Evolutionary conservation across 495 filamentous ascomycete genomes (phyloP).

Genomic region (Acidomyces sp.): DNA sequence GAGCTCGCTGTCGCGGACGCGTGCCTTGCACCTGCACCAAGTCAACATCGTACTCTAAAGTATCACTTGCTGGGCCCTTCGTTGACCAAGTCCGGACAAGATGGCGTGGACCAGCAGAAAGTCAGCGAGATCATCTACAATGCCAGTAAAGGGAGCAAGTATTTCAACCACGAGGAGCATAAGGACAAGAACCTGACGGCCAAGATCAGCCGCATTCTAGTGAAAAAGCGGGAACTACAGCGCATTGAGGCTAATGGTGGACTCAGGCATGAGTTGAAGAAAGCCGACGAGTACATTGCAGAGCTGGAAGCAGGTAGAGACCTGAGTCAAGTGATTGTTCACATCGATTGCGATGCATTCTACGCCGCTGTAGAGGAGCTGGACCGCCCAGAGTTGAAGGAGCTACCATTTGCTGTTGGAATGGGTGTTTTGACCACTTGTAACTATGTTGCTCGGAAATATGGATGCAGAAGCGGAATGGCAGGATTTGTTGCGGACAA

Average conservation of each 20-base stretch:
- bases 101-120: constrained; percentile 83
- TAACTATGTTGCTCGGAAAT: constrained; percentile 85
- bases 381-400: constrained; percentile 75
- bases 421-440: constrained; percentile 87
- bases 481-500: constrained; percentile 90
- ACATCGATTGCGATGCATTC: constrained; percentile 97
- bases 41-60: constrained; percentile 43
- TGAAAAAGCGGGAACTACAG: constrained; percentile 64
- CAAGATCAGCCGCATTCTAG: constrained; percentile 72
- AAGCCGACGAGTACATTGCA: constrained; percentile 68
- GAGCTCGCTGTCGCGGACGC: constrained; percentile 2
- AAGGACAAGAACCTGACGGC: constrained; percentile 70
- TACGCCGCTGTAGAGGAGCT: constrained; percentile 92
- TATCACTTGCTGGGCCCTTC: constrained; percentile 79
- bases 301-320: constrained; percentile 69
- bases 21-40: neutral
- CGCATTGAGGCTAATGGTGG: constrained; percentile 41
- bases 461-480: constrained; percentile 87
- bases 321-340: constrained; percentile 71
- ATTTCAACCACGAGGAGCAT: constrained; percentile 81
- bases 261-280: constrained; percentile 53
- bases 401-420: constrained; percentile 87
- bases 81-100: constrained; percentile 86
- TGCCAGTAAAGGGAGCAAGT: constrained; percentile 92
- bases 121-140: constrained; percentile 97